A percentile compares a stretch with the other conserved stretches of the same genome.
Evolutionary conservation across 2,329 filamentous ascomycete species (phyloP).

Genomic region (Ustilaginoidea virens): DNA sequence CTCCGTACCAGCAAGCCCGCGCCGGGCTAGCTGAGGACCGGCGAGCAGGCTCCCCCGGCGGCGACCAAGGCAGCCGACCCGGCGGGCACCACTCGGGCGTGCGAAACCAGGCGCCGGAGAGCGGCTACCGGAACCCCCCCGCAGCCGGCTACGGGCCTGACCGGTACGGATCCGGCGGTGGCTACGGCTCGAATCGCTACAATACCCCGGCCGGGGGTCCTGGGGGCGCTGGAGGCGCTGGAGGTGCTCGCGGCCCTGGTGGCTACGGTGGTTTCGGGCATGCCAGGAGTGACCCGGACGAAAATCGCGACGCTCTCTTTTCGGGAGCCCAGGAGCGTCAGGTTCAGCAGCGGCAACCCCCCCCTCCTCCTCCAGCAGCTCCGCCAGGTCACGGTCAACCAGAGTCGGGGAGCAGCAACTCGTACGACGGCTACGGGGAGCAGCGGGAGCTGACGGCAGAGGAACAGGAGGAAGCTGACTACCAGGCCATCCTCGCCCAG

Average conservation of each 20-base stretch:
- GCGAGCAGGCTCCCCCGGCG: slow-evolving; percentile 16
- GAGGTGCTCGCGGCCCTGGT: slow-evolving; percentile 29
- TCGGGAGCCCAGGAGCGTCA: slow-evolving; percentile 35
- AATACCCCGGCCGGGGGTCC: slow-evolving; percentile 9
- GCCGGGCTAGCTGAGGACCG: slow-evolving; percentile 15
- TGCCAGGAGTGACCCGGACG: slow-evolving; percentile 27
- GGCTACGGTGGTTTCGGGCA: slow-evolving; percentile 47
- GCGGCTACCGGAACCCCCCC: slow-evolving; percentile 10
- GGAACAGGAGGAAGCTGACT: slow-evolving; percentile 56
- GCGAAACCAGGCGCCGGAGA: slow-evolving; percentile 5
- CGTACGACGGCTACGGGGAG: slow-evolving; percentile 44
- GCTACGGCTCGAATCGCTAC: slow-evolving; percentile 37
- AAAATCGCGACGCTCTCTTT: slow-evolving; percentile 49
- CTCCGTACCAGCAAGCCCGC: slow-evolving; percentile 29
- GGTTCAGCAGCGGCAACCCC: slow-evolving; percentile 23
- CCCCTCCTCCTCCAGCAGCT: slow-evolving; percentile 6
- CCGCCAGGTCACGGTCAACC: slow-evolving; percentile 11
- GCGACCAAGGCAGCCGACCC: slow-evolving; percentile 5
- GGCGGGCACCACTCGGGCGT: slow-evolving; percentile 7
- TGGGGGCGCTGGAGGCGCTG: too few species aligned
- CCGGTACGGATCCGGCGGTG: slow-evolving; percentile 33
- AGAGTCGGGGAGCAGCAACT: slow-evolving; percentile 11
- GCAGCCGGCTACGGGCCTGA: slow-evolving; percentile 35
- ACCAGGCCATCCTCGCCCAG: slow-evolving; percentile 39
- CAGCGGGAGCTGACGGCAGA: slow-evolving; percentile 71